Evolutionary conservation across 176 grass and related monocot species (phyloP).

Genomic region (Aegilops longissima): DNA sequence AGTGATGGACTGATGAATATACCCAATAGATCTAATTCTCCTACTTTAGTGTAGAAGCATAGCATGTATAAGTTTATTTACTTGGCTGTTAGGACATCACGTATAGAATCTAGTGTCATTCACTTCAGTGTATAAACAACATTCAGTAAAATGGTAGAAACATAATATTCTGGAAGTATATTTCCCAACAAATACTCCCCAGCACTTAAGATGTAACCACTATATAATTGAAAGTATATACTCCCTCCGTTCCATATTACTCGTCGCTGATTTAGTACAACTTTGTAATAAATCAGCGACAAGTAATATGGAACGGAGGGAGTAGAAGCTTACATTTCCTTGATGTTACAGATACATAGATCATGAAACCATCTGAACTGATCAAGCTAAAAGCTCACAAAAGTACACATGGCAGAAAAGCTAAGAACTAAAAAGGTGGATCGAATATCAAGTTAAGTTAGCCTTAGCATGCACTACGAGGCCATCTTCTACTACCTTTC

Average conservation of each 20-base stretch:
- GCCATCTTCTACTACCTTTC: not conserved
- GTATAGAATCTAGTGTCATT: not conserved
- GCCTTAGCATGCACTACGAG: not conserved
- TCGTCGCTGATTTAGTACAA: no score
- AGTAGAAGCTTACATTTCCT: not conserved
- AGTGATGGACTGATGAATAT: not conserved
- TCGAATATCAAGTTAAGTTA: not conserved
- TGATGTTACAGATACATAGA: not conserved
- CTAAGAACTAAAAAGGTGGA: not conserved
- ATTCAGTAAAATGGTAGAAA: not conserved
- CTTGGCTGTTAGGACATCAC: not conserved
- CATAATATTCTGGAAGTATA: not conserved
- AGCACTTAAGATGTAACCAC: not conserved
- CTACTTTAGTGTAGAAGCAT: not conserved
- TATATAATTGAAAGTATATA: not conserved
- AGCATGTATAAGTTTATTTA: not conserved
- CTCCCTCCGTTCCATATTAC: no score
- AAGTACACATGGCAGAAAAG: not conserved
- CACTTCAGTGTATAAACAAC: not conserved
- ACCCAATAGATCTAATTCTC: not conserved
- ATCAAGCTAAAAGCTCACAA: not conserved
- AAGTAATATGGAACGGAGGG: no score
- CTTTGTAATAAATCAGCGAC: no score
- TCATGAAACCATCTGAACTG: not conserved
- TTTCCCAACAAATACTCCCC: not conserved